phyloP scores from a whole-genome alignment of 2,329 filamentous ascomycete genomes.

The Metarhizium robertsii region DNA sequence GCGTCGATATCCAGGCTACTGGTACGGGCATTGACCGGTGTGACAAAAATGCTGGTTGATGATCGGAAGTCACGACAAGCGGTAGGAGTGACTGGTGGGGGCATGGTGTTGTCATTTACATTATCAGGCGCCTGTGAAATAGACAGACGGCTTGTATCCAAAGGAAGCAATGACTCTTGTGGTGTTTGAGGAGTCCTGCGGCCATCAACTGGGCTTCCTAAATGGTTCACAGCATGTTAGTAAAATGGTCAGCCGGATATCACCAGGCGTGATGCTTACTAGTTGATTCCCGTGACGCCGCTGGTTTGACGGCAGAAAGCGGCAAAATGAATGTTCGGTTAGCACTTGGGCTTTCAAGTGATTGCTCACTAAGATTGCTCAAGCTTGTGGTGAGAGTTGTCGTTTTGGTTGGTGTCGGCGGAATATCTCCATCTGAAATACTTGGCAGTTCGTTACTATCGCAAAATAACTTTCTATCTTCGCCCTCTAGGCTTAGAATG shows the following conservation, averaged over 20 bases:
- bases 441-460: conserved; percentile 18
- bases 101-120: conserved; percentile 25
- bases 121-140: conserved; percentile 55
- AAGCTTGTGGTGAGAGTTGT: conserved; percentile 31
- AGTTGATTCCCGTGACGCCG: conserved; percentile 26
- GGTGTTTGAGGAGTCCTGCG: conserved; percentile 68
- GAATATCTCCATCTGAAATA: conserved; percentile 50
- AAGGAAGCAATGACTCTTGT: conserved; percentile 61
- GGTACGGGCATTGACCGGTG: conserved; percentile 60
- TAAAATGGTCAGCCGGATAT: conserved; percentile 18
- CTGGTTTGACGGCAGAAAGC: conserved; percentile 28
- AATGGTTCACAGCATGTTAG: conserved; percentile 37
- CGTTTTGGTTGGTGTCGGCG: conserved; percentile 90
- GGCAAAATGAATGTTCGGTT: conserved; percentile 33
- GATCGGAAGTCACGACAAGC: conserved; percentile 41
- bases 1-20: conserved; percentile 63
- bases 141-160: conserved; percentile 73
- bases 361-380: conserved; percentile 27
- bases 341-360: conserved; percentile 37
- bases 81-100: conserved; percentile 72
- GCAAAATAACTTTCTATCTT: conserved; percentile 49
- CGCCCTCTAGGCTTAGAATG: conserved; percentile 71
- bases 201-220: conserved; percentile 54
- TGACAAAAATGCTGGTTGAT: conserved; percentile 49
- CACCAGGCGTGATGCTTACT: conserved; percentile 33